Conservation (phyloP, 108 stramenopile species). For the Fistulifera pelliculosa region DNA sequence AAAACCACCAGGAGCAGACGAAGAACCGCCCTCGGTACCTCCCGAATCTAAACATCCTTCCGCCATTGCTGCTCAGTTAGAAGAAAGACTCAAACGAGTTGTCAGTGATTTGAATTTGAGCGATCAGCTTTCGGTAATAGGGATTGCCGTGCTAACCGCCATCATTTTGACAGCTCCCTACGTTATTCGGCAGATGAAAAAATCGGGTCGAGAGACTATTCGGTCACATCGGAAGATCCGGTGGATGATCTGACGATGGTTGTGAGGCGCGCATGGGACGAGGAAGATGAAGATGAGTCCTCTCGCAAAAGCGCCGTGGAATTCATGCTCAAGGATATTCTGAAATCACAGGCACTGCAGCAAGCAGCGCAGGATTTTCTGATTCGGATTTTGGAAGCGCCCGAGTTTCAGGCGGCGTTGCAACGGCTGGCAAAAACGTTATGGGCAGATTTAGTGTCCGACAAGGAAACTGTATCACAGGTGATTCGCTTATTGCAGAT, state of each 20-base stretch:
- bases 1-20: not conserved
- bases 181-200: slow-evolving; percentile 8
- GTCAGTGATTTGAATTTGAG: slow-evolving; percentile 7
- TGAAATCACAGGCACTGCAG: slow-evolving; percentile 31
- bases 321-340: slow-evolving; percentile 26
- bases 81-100: slow-evolving; percentile 2
- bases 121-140: slow-evolving; percentile 3
- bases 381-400: slow-evolving; percentile 42
- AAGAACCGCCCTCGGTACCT: not conserved
- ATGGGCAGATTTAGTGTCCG: slow-evolving; percentile 64
- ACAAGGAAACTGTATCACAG: slow-evolving; percentile 64
- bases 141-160: slow-evolving; percentile 3
- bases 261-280: slow-evolving; percentile 10
- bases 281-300: slow-evolving; percentile 7
- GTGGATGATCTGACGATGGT: slow-evolving; percentile 28
- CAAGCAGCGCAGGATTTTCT: slow-evolving; percentile 31
- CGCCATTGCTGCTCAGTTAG: not conserved
- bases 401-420: slow-evolving; percentile 55
- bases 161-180: slow-evolving; percentile 6
- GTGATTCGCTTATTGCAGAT: slow-evolving; percentile 52
- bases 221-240: slow-evolving; percentile 26
- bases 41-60: not conserved
- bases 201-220: slow-evolving; percentile 1
- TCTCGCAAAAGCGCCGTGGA: slow-evolving; percentile 13
- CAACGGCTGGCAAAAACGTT: slow-evolving; percentile 47